Base-by-base conservation (phyloP, 139 green algal species). In the Chlamydomonas sphaeroides region DNA sequence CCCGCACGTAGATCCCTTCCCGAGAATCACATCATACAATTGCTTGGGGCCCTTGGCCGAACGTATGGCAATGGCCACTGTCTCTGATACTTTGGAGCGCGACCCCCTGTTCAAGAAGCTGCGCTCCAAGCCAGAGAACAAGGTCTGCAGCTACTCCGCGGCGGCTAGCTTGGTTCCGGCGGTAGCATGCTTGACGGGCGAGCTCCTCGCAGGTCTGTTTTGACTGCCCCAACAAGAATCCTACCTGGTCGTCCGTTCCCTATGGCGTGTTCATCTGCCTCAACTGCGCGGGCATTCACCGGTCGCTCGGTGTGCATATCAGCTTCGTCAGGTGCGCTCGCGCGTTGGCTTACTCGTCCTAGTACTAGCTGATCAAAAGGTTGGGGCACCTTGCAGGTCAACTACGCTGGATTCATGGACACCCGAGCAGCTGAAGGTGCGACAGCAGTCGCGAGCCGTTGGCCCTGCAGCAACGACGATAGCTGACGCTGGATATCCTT, bases 191-290 rank as follows among this genome's bases (percentile, higher is more conserved):
- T 56, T 4, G 20, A 14, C 35, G 8, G 18, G 36, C 20, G 15
- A n/a, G n/a, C 11, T 75, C 32, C 38, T 75, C 88, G 56, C 56
- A 97, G 91, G 88, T 96, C 7, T 99, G 97, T 89, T 99, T 99
- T 74, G 97, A 99, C 78, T 99, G 97, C 86, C 93, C 95, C 11
- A 92, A 91, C 15, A 98, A 97, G 78, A 99, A 99, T 73, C 97
- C 97, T 0, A 99, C 95, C 17, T 99, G 97, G 97, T 92, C 95
- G 1, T 96, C 91, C 1, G 94, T 98, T 6, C 95, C 95, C 0
- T 99, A 98, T 87, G 97, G 84, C 8, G 76, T 79, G n/a, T 98
- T 98, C 88, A 96, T 99, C 53, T 99, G 97, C 88, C 88, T 99
- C 1, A 93, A 95, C 36, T 99, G 97, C 86, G 94, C 95, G 1